Evolutionary conservation across 495 filamentous ascomycete species (phyloP).

Genomic region (Aspergillus biplanus): DNA sequence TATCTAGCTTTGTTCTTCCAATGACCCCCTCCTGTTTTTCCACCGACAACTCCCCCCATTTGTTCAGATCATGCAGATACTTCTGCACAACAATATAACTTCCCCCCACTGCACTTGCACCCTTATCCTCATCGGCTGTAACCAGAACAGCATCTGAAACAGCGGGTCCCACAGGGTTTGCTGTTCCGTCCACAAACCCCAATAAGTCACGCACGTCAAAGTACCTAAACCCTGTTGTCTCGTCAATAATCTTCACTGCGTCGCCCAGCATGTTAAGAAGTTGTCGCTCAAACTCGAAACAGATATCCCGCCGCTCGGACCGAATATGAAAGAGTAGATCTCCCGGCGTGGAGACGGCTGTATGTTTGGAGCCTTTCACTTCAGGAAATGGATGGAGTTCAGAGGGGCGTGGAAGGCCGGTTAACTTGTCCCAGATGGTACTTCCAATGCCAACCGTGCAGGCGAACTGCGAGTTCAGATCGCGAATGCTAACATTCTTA

Average conservation of each 20-base stretch:
- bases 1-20: constrained; percentile 59
- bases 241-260: constrained; percentile 50
- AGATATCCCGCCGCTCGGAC: constrained; percentile 58
- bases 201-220: constrained; percentile 63
- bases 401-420: constrained; percentile 44
- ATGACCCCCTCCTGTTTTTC: constrained; percentile 61
- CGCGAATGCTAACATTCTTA: constrained; percentile 59
- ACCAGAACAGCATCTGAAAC: constrained; percentile 49
- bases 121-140: constrained; percentile 43
- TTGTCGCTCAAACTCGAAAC: constrained; percentile 61
- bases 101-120: constrained; percentile 37
- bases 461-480: constrained; percentile 50
- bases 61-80: constrained; percentile 56
- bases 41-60: constrained; percentile 48
- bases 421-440: constrained; percentile 51
- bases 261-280: constrained; percentile 53
- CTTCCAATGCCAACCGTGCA: constrained; percentile 60
- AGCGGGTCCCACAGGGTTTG: constrained; percentile 56
- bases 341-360: constrained; percentile 55
- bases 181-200: constrained; percentile 63
- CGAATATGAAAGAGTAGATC: constrained; percentile 63
- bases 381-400: constrained; percentile 57
- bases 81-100: constrained; percentile 64
- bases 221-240: constrained; percentile 61
- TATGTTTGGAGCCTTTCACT: constrained; percentile 48